These are phyloP conservation scores for Penicillium sp. DNA, from an alignment of 2,329 filamentous ascomycete species.

Conservation along the genomic window DNA sequence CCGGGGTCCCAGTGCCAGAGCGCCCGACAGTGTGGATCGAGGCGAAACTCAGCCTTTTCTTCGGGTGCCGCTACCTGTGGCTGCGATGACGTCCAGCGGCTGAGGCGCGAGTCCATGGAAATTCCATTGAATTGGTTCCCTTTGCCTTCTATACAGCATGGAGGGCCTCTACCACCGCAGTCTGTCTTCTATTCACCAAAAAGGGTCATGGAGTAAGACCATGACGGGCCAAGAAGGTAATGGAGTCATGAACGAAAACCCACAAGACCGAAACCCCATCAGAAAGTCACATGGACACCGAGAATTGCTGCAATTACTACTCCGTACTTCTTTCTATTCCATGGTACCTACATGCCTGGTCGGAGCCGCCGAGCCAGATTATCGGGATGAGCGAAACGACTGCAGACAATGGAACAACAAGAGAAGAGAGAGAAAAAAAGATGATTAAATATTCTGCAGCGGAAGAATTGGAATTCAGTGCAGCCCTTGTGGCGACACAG, in stretches of 20 bases:
- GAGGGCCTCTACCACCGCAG: neutral
- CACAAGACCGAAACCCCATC: conserved; percentile 5
- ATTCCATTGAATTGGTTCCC: conserved; percentile 5
- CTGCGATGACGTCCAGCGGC: conserved; percentile 19
- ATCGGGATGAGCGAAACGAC: neutral
- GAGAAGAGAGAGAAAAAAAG: neutral
- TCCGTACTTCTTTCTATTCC: neutral
- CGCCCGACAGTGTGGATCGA: conserved; percentile 34
- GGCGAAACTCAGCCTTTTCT: conserved; percentile 21
- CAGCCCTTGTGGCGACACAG: conserved; percentile 22
- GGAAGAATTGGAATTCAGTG: conserved; percentile 13
- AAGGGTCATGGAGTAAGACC: too few relatives aligned
- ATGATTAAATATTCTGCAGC: neutral
- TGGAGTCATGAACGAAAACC: conserved; percentile 2
- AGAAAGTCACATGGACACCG: conserved; percentile 4
- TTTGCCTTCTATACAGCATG: neutral
- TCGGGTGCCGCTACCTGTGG: conserved; percentile 16
- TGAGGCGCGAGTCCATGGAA: conserved; percentile 25
- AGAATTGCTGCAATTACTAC: neutral
- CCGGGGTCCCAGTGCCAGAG: conserved; percentile 25
- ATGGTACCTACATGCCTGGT: neutral
- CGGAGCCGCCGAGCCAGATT: conserved; percentile 3
- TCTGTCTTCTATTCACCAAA: neutral
- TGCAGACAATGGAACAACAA: neutral
- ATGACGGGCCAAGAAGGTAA: neutral